These are phyloP conservation scores for Periconia macrospinosa DNA, from an alignment of 2,329 filamentous ascomycete species.

Conservation along the genomic window DNA sequence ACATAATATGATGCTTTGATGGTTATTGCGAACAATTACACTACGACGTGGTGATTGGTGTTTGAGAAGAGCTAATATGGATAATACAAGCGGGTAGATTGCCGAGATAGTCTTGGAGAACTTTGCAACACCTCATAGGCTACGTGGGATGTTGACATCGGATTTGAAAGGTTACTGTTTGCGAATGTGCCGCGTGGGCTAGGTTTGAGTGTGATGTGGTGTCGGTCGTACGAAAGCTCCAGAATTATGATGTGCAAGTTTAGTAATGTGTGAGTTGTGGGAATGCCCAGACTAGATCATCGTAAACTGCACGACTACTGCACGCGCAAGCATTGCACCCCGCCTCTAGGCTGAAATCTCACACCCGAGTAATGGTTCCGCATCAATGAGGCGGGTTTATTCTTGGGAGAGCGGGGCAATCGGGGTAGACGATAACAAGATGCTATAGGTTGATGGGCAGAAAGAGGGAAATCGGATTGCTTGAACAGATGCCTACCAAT, in stretches of 20 bases:
- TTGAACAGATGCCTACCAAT: no score
- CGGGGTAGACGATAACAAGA: no score
- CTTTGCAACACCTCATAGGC: no score
- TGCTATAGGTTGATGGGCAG: no score
- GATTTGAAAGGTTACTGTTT: no score
- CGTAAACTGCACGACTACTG: neutral
- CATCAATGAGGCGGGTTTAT: neutral
- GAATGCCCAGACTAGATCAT: neutral
- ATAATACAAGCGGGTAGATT: neutral
- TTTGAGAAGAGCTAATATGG: neutral
- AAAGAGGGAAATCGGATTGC: no score
- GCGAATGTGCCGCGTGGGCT: no score
- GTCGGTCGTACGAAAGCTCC: neutral
- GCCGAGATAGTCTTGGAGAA: neutral
- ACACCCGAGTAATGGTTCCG: neutral
- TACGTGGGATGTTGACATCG: no score
- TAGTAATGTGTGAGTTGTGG: neutral
- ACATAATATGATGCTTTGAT: neutral
- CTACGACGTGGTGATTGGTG: neutral
- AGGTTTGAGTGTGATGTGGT: no score
- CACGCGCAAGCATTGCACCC: neutral
- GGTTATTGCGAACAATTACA: neutral
- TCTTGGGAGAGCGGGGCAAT: neutral
- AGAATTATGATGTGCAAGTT: neutral
- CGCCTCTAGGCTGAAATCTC: neutral